phyloP scores from a whole-genome alignment of 108 stramenopile species.

The Cyclotella kingstonii region DNA sequence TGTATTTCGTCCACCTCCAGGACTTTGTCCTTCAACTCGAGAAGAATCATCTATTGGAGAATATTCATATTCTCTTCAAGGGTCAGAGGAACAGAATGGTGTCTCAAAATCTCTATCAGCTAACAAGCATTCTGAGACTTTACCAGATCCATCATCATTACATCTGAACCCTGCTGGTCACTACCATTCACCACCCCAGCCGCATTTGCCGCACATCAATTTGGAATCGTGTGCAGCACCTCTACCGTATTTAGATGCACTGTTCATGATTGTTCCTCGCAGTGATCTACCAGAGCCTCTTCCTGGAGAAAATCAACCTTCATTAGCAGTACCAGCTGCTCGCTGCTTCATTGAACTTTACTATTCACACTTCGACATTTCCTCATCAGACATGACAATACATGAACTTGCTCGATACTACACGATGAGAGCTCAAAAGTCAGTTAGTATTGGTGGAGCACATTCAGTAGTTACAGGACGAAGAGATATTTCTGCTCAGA shows the following conservation, averaged over 20 bases:
- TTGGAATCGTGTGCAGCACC: slow-evolving; percentile 12
- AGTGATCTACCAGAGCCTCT: slow-evolving; percentile 34
- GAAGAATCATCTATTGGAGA: neutral
- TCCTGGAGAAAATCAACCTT: slow-evolving; percentile 23
- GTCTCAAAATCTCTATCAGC: no score
- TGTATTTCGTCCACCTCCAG: slow-evolving; percentile 6
- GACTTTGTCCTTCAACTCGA: neutral
- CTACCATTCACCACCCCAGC: no score
- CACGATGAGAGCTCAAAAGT: slow-evolving; percentile 56
- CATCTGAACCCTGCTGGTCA: no score
- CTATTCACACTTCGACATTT: slow-evolving; percentile 42
- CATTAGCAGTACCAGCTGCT: slow-evolving; percentile 47
- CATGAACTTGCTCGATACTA: slow-evolving; percentile 58
- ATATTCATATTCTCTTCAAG: no score
- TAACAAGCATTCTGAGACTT: neutral
- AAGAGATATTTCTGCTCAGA: slow-evolving; percentile 51
- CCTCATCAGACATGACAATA: slow-evolving; percentile 22
- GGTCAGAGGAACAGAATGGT: no score
- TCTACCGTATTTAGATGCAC: slow-evolving; percentile 29
- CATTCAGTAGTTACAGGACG: slow-evolving; percentile 57
- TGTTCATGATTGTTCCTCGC: slow-evolving; percentile 37
- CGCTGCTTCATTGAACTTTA: slow-evolving; percentile 57
- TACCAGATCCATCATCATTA: slow-evolving; percentile 2
- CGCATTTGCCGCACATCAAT: neutral
- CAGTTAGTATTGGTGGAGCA: slow-evolving; percentile 73